phyloP scores from a whole-genome alignment of 139 green algal genomes.

The Chara braunii region DNA sequence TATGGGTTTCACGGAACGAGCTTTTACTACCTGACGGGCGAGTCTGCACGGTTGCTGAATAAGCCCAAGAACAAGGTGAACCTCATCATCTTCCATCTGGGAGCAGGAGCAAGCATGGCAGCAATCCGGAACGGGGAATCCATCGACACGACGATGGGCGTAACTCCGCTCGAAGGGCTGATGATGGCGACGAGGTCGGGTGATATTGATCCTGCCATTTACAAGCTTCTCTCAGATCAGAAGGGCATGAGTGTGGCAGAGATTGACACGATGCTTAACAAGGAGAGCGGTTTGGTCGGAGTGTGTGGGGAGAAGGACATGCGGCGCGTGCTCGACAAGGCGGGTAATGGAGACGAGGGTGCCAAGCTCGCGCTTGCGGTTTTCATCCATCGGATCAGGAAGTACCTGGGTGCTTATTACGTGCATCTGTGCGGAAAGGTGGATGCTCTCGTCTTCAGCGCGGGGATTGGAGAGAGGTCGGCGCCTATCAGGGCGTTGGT shows the following conservation, averaged over 20 bases:
- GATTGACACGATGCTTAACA: slow-evolving; percentile 73
- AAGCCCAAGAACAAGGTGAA: slow-evolving; percentile 58
- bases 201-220: slow-evolving; percentile 66
- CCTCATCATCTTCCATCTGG: slow-evolving; percentile 71
- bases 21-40: slow-evolving; percentile 65
- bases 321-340: slow-evolving; percentile 51
- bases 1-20: slow-evolving; percentile 86
- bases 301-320: slow-evolving; percentile 54
- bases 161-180: slow-evolving; percentile 72
- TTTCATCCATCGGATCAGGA: slow-evolving; percentile 68
- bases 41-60: slow-evolving; percentile 48
- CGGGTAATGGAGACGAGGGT: slow-evolving; percentile 41
- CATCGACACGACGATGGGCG: slow-evolving; percentile 74
- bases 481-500: slow-evolving; percentile 46
- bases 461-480: slow-evolving; percentile 68
- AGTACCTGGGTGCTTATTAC: slow-evolving; percentile 81
- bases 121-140: slow-evolving; percentile 53
- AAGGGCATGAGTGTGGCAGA: slow-evolving; percentile 36
- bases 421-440: slow-evolving; percentile 59
- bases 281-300: slow-evolving; percentile 60
- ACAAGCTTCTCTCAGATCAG: slow-evolving; percentile 46
- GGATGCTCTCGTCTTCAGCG: slow-evolving; percentile 81
- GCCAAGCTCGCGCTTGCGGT: slow-evolving; percentile 64
- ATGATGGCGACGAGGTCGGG: slow-evolving; percentile 51
- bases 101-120: slow-evolving; percentile 64